Evolutionary conservation across 768 basidiomycete genomes (phyloP).

Genomic region (Gautieria morchelliformis): DNA sequence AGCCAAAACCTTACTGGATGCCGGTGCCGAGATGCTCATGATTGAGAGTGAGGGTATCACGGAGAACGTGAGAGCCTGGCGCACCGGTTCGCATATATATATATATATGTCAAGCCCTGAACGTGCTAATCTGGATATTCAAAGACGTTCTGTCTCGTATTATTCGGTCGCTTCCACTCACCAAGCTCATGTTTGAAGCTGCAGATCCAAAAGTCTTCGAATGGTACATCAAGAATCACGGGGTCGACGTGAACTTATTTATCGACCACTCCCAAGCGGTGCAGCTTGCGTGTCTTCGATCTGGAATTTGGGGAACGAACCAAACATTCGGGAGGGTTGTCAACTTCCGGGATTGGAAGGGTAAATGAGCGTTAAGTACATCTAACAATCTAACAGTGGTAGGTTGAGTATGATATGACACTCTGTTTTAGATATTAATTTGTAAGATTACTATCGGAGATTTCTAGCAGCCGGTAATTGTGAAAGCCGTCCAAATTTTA

Average conservation of each 20-base stretch:
- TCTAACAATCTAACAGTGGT: too few relatives aligned
- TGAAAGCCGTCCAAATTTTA: too few relatives aligned
- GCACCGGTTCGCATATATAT: conserved; percentile 7
- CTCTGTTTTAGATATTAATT: too few relatives aligned
- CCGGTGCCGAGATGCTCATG: conserved; percentile 36
- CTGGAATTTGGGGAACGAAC: conserved; percentile 37
- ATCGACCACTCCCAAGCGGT: conserved; percentile 37
- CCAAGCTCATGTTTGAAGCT: conserved; percentile 38
- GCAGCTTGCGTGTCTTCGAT: conserved; percentile 33
- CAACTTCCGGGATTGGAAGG: conserved; percentile 21
- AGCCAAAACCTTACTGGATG: conserved; percentile 31
- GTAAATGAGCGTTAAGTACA: not conserved
- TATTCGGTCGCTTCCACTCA: conserved; percentile 28
- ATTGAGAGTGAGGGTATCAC: conserved; percentile 40
- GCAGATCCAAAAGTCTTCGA: conserved; percentile 37
- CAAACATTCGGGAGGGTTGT: conserved; percentile 34
- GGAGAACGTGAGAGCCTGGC: conserved; percentile 33
- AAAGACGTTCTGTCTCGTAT: conserved; percentile 35
- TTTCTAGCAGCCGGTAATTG: too few relatives aligned
- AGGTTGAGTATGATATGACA: too few relatives aligned
- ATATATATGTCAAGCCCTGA: not conserved
- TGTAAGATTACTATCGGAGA: too few relatives aligned
- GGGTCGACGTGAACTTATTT: conserved; percentile 32
- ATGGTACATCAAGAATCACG: conserved; percentile 36
- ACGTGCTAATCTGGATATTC: conserved; percentile 6